phyloP scores from a whole-genome alignment of 352 stramenopile species.

The Globisporangium polare region DNA sequence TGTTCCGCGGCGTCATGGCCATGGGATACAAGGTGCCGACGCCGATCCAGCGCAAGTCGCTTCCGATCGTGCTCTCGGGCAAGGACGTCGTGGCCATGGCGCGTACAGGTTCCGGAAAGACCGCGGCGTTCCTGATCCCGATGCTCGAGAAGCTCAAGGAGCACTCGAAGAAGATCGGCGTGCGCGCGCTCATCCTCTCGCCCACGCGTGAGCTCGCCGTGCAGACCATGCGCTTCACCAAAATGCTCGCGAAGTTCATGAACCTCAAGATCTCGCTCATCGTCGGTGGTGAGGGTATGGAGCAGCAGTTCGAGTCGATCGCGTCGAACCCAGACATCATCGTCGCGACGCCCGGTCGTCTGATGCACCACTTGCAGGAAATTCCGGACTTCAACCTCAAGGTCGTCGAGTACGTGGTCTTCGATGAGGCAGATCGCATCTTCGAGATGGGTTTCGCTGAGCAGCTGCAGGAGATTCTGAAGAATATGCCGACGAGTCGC shows the following conservation, averaged over 20 bases:
- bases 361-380: constrained; percentile 94
- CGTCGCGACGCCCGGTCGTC: constrained; percentile 92
- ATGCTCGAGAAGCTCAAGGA: constrained; percentile 96
- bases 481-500: constrained; percentile 82
- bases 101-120: constrained; percentile 97
- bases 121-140: constrained; percentile 96
- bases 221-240: constrained; percentile 93
- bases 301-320: constrained; percentile 97
- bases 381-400: constrained; percentile 93
- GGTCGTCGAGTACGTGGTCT: constrained; percentile 91
- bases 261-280: constrained; percentile 90
- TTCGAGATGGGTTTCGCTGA: constrained; percentile 99
- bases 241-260: constrained; percentile 91
- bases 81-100: constrained; percentile 98
- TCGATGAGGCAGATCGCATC: constrained; percentile 99
- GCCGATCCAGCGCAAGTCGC: constrained; percentile 98
- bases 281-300: constrained; percentile 97
- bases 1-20: constrained; percentile 87
- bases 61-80: constrained; percentile 95
- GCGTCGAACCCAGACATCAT: constrained; percentile 92
- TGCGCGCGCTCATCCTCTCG: constrained; percentile 90
- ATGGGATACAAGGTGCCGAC: constrained; percentile 98
- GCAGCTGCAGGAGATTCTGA: constrained; percentile 94
- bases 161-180: constrained; percentile 87
- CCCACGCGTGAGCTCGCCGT: constrained; percentile 98